Evolutionary conservation across 2,329 filamentous ascomycete genomes (phyloP).

Genomic region (Penicillium freii): DNA sequence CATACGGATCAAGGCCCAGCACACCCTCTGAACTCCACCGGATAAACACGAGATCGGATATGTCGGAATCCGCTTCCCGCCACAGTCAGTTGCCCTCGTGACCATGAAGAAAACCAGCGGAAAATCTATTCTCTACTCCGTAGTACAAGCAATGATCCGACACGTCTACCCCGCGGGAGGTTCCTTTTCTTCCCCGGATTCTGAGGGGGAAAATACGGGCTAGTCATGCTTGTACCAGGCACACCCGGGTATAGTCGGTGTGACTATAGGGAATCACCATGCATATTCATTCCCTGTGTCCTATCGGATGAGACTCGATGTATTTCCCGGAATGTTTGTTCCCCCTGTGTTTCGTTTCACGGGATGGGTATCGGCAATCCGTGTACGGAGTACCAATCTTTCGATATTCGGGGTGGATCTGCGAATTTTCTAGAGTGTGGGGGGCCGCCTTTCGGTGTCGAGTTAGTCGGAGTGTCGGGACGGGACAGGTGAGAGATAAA

Average conservation of each 20-base stretch:
- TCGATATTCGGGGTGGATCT: neutral
- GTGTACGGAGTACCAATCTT: neutral
- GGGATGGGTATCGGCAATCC: constrained; percentile 1
- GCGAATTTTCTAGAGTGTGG: neutral
- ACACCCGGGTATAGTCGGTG: neutral
- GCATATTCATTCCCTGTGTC: neutral
- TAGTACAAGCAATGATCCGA: neutral
- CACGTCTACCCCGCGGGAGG: neutral
- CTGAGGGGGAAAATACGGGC: neutral
- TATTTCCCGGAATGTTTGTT: neutral
- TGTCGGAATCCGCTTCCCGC: constrained; percentile 18
- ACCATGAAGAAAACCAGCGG: neutral
- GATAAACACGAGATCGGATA: neutral
- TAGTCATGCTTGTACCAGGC: neutral
- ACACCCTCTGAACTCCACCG: neutral
- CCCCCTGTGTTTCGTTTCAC: neutral
- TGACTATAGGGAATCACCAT: neutral
- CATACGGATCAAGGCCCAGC: neutral
- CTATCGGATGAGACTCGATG: neutral
- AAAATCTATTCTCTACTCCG: neutral
- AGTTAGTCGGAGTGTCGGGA: neutral
- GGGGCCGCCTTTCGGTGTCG: neutral
- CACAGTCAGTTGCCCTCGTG: neutral
- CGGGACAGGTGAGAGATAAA: neutral
- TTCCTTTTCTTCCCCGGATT: constrained; percentile 2